Evolutionary conservation across 73 alveolate genomes (phyloP).

Genomic region (Durusdinium trenchii): DNA sequence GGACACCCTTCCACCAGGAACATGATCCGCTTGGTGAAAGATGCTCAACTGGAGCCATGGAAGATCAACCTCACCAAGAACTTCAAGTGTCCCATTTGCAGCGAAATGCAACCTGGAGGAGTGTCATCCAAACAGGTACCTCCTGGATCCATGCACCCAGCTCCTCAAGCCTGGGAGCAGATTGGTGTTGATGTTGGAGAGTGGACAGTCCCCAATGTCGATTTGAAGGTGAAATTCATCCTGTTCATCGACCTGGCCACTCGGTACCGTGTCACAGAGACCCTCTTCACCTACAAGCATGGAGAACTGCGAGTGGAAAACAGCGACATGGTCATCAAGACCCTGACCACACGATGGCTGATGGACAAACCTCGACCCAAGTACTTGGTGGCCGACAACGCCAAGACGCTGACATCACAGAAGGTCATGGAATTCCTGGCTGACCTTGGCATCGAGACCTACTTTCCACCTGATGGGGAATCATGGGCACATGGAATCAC

Average conservation of each 20-base stretch:
- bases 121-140: not conserved
- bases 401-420: not conserved
- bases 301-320: not conserved
- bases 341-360: not conserved
- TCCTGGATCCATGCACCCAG: not conserved
- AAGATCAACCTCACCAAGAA: not conserved
- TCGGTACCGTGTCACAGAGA: not conserved
- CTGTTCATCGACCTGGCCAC: conserved; percentile 50
- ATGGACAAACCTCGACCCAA: not conserved
- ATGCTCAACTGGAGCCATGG: not conserved
- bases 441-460: not conserved
- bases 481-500: conserved; percentile 5
- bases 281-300: not conserved
- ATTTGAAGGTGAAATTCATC: conserved; percentile 16
- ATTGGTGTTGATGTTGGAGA: not conserved
- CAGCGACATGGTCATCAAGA: not conserved
- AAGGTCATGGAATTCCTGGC: not conserved
- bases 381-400: not conserved
- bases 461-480: not conserved
- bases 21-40: not conserved
- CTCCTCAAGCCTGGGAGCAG: not conserved
- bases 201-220: not conserved
- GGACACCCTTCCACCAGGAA: conserved; percentile 12
- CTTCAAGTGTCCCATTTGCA: not conserved
- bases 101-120: not conserved